Base-by-base conservation (phyloP, 352 stramenopile genomes). In the Pythium monospermum region DNA sequence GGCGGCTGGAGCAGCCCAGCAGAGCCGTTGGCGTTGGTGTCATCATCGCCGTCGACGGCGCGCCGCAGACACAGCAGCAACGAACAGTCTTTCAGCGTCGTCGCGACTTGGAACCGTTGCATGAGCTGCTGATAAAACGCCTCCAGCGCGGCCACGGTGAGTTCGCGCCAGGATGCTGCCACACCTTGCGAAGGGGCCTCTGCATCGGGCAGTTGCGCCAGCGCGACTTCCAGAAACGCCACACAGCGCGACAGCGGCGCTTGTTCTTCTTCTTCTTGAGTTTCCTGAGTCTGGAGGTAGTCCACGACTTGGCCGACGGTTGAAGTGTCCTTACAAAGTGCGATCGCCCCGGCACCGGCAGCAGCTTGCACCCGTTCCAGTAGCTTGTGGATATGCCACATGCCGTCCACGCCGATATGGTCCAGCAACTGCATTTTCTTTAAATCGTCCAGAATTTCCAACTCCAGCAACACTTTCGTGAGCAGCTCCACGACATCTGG, bases 11-110 rank as follows among this genome's bases (percentile, higher is more conserved):
- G n/a, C n/a, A n/a, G n/a, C n/a, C n/a, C n/a, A n/a, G n/a, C 18
- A 56, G 10, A 44, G 53, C n/a, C n/a, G 19, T 19, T 51, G 38
- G 6, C 40, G n/a, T n/a, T 22, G 37, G 49, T 22, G 28, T 6
- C 6, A 30, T 22, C 50, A 11, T 51, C 33, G 8, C 27, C 42
- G 25, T 71, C 25, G 35, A 57, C 66, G 6, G 65, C 73, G 1
- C 79, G 77, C 0, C 77, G 75, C 46, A 93, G 56, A 33, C 73
- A 88, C 23, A 93, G 43, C 61, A 93, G 53, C 57, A 91, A 53
- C 25, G 83, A 93, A 39, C 83, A 93, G 66, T 93, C 83, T 44
- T 93, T 93, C 37, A 90, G 69, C 31, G 83, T 93, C 30, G 80
- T 91, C 10, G 83, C 83, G 38, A 93, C 83, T 26, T 87, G 73